Evolutionary conservation across 2,329 filamentous ascomycete genomes (phyloP).

Genomic region (Myrmaecium sp.): DNA sequence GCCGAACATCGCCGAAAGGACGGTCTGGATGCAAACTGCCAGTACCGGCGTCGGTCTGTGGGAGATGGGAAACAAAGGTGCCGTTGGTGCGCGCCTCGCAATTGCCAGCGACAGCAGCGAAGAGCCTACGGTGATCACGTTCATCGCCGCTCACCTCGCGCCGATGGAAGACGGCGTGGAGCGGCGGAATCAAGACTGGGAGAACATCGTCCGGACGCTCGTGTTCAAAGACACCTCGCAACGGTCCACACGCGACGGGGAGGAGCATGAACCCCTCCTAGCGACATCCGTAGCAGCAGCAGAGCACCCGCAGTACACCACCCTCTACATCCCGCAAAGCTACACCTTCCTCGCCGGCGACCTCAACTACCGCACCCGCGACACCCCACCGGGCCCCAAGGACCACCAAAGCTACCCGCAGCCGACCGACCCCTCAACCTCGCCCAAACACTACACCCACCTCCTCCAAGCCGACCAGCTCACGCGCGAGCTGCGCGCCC

Average conservation of each 20-base stretch:
- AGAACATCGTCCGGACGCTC: conserved; percentile 59
- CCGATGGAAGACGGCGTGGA: conserved; percentile 68
- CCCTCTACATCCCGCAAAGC: conserved; percentile 55
- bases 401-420: conserved; percentile 47
- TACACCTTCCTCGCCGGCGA: conserved; percentile 82
- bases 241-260: conserved; percentile 13
- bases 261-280: conserved; percentile 17
- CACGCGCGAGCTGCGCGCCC: conserved; percentile 48
- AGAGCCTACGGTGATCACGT: conserved; percentile 50
- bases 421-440: conserved; percentile 29
- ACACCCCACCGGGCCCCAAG: conserved; percentile 41
- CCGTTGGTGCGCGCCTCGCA: conserved; percentile 59
- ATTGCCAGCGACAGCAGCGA: conserved; percentile 30
- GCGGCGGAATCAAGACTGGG: conserved; percentile 76
- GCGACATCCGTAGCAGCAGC: conserved; percentile 8
- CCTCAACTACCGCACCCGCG: conserved; percentile 81
- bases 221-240: conserved; percentile 41
- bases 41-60: conserved; percentile 71
- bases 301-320: conserved; percentile 25
- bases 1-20: conserved; percentile 35
- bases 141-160: conserved; percentile 75
- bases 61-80: conserved; percentile 92
- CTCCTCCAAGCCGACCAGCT: conserved; percentile 69
- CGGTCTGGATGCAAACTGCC: conserved; percentile 55
- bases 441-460: conserved; percentile 45